Conservation (phyloP, 148 eudicot species). For the Pharnaceum exiguum region DNA sequence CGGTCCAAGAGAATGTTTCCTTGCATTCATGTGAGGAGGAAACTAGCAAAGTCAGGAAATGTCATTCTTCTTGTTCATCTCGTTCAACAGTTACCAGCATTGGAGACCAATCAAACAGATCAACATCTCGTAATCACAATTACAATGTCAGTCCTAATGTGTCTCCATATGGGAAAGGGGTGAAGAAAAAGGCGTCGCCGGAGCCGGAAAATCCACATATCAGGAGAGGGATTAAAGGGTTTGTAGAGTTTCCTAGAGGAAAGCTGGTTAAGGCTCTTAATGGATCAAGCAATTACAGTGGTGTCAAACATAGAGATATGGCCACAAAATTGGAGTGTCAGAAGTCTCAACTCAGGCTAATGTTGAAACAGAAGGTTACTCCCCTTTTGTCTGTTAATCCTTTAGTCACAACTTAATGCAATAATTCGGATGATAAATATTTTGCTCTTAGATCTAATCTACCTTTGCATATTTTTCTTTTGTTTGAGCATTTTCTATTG, state of each 20-base stretch:
- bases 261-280: too few relatives aligned
- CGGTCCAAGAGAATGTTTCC: too few relatives aligned
- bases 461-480: too few relatives aligned
- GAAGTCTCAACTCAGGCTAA: constrained; percentile 56
- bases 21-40: too few relatives aligned
- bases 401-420: too few relatives aligned
- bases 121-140: constrained; percentile 1
- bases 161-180: too few relatives aligned
- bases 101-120: background rate
- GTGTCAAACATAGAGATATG: constrained; percentile 6
- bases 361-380: constrained; percentile 48
- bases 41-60: too few relatives aligned
- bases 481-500: too few relatives aligned
- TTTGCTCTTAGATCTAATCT: too few relatives aligned
- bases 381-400: too few relatives aligned
- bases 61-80: constrained; percentile 31
- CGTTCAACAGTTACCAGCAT: constrained; percentile 3
- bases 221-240: constrained; percentile 61
- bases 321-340: constrained; percentile 71
- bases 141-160: too few relatives aligned
- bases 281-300: constrained; percentile 25
- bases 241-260: constrained; percentile 57
- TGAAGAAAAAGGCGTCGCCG: constrained; percentile 27
- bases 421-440: too few relatives aligned
- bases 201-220: constrained; percentile 71